phyloP scores from a whole-genome alignment of 108 stramenopile species.

The Seminavis robusta region DNA sequence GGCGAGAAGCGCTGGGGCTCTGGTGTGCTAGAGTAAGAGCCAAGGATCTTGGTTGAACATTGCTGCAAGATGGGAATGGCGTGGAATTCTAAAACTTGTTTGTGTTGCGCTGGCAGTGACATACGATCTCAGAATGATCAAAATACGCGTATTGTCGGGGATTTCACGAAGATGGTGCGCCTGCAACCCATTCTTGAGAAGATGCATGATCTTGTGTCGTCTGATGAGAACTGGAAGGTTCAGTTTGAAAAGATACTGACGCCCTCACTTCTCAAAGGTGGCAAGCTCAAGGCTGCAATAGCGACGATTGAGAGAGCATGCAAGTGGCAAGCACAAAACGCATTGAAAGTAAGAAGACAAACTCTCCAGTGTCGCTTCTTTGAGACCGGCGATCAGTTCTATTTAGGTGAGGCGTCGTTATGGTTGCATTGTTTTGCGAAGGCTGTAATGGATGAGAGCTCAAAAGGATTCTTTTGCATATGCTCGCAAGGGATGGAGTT shows the following conservation, averaged over 20 bases:
- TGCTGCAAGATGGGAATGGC: too few species aligned
- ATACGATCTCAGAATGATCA: conserved; percentile 18
- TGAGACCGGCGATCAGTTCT: conserved; percentile 37
- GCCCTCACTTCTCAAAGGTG: conserved; percentile 14
- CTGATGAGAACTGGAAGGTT: conserved; percentile 22
- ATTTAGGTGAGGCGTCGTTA: too few species aligned
- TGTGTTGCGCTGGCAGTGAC: too few species aligned
- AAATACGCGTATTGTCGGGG: conserved; percentile 36
- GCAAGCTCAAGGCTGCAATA: conserved; percentile 5
- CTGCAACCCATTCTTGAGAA: conserved; percentile 12
- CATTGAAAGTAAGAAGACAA: conserved; percentile 15
- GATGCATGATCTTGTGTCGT: conserved; percentile 19
- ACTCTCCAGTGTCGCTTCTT: conserved; percentile 31
- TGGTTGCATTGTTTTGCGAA: too few species aligned
- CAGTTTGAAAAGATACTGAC: conserved; percentile 24
- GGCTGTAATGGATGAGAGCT: too few species aligned
- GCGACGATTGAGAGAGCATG: background rate
- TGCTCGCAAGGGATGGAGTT: conserved; percentile 46
- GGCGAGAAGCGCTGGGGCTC: conserved; percentile 28
- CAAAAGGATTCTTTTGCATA: too few species aligned
- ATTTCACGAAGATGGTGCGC: conserved; percentile 38
- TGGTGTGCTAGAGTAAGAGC: conserved; percentile 20
- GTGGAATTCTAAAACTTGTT: too few species aligned
- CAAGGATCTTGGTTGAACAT: too few species aligned
- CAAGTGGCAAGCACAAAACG: background rate